These are phyloP conservation scores for Stagonosporopsis cucurbitacearum DNA, from an alignment of 2,329 filamentous ascomycete genomes.

Conservation along the genomic window DNA sequence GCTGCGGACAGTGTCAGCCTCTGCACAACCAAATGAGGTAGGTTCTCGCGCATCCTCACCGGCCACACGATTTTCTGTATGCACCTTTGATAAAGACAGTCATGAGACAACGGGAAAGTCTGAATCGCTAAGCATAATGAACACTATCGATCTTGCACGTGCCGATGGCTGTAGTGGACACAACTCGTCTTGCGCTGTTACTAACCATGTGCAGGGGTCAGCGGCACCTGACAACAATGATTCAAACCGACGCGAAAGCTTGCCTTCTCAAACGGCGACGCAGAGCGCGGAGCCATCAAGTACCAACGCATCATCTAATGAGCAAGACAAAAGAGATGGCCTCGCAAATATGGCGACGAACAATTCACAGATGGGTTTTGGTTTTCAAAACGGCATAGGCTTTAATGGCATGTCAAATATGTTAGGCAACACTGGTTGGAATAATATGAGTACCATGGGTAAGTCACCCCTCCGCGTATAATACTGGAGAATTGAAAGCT, in stretches of 20 bases:
- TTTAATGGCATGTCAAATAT: constrained; percentile 61
- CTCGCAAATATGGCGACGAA: constrained; percentile 29
- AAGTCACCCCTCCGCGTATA: constrained; percentile 50
- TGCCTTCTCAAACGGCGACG: constrained; percentile 23
- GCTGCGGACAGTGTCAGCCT: constrained; percentile 27
- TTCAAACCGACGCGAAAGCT: constrained; percentile 26
- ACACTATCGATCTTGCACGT: constrained; percentile 29
- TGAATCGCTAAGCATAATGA: constrained; percentile 25
- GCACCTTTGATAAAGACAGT: constrained; percentile 12
- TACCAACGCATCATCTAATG: constrained; percentile 24
- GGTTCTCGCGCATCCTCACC: constrained; percentile 18
- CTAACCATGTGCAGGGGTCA: constrained; percentile 28
- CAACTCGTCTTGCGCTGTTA: constrained; percentile 16
- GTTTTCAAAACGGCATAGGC: constrained; percentile 61
- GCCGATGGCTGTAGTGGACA: constrained; percentile 27
- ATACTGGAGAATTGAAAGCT: constrained; percentile 25
- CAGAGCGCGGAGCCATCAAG: constrained; percentile 28
- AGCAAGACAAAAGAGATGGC: constrained; percentile 27
- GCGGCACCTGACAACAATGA: constrained; percentile 18
- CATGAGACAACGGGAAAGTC: constrained; percentile 1
- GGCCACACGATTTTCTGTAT: constrained; percentile 5
- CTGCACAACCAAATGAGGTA: constrained; percentile 35
- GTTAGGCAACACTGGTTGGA: constrained; percentile 69
- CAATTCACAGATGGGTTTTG: constrained; percentile 47
- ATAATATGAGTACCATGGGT: constrained; percentile 80